Evolutionary conservation across 2,329 filamentous ascomycete species (phyloP).

Genomic region (Trichoderma sp.): DNA sequence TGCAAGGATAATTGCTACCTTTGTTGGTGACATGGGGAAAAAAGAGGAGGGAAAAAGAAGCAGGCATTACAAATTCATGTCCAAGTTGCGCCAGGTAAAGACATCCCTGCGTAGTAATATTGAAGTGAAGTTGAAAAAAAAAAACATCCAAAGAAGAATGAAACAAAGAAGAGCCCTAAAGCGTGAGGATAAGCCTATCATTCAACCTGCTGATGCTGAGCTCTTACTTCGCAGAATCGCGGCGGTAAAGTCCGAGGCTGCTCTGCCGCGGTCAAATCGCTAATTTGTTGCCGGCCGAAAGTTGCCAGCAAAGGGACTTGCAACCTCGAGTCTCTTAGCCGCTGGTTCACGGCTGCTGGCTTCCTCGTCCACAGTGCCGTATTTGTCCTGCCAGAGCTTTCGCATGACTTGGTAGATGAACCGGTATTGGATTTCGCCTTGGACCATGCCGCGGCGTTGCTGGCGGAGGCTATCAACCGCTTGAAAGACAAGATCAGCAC

Average conservation of each 20-base stretch:
- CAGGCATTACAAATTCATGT: not conserved
- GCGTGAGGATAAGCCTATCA: not conserved
- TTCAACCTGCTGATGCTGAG: constrained; percentile 9
- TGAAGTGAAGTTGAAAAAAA: not conserved
- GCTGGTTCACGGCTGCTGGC: constrained; percentile 43
- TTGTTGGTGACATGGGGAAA: not conserved
- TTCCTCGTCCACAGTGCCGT: constrained; percentile 41
- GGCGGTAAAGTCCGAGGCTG: constrained; percentile 7
- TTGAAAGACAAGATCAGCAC: constrained; percentile 66
- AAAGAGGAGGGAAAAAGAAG: not conserved
- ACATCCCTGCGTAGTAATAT: not conserved
- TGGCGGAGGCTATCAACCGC: constrained; percentile 78
- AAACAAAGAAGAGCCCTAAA: not conserved
- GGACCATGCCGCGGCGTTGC: constrained; percentile 94
- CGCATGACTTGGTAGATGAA: constrained; percentile 87
- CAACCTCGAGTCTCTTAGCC: constrained; percentile 52
- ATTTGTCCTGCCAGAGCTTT: constrained; percentile 68
- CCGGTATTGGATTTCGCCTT: constrained; percentile 76
- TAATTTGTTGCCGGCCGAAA: constrained; percentile 15
- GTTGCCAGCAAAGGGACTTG: constrained; percentile 40
- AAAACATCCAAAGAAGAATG: not conserved
- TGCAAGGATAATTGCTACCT: not conserved
- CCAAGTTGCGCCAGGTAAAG: not conserved
- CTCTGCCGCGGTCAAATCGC: constrained; percentile 14
- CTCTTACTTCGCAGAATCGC: constrained; percentile 14